Evolutionary conservation across 179 eudicot species (phyloP).

Genomic region (Actinidia arguta): DNA sequence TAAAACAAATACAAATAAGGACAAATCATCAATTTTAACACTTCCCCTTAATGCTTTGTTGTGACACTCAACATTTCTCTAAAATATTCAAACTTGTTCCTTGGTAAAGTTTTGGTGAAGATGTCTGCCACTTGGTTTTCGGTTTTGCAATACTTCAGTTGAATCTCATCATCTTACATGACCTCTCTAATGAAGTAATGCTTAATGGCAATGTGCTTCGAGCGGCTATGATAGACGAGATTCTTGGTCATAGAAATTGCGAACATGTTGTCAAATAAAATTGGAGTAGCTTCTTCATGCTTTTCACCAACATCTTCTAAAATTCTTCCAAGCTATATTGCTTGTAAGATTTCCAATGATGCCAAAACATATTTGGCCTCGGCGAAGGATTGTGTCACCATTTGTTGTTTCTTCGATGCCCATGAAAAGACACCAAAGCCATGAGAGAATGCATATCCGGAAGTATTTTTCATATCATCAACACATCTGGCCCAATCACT

Average conservation of each 20-base stretch:
- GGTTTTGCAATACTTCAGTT: not conserved
- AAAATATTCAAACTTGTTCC: not conserved
- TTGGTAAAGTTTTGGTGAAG: not conserved
- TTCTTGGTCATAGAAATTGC: too few relatives aligned
- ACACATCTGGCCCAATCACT: not conserved
- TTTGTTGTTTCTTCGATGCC: too few relatives aligned
- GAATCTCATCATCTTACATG: not conserved
- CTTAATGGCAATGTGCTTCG: too few relatives aligned
- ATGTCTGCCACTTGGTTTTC: not conserved
- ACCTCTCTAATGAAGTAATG: too few relatives aligned
- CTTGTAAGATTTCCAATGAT: not conserved
- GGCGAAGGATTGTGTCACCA: too few relatives aligned
- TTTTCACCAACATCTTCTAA: not conserved
- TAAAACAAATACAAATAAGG: too few relatives aligned
- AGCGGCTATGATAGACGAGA: not conserved
- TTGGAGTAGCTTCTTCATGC: too few relatives aligned
- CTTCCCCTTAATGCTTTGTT: not conserved
- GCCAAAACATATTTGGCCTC: not conserved
- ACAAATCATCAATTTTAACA: too few relatives aligned
- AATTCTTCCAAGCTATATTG: not conserved
- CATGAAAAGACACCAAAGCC: too few relatives aligned
- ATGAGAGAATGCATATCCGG: not conserved
- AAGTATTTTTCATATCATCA: not conserved
- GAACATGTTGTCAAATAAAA: too few relatives aligned
- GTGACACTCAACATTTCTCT: not conserved